phyloP scores from a whole-genome alignment of 1,284 basidiomycete genomes.

The Papiliotrema nemorosa region DNA sequence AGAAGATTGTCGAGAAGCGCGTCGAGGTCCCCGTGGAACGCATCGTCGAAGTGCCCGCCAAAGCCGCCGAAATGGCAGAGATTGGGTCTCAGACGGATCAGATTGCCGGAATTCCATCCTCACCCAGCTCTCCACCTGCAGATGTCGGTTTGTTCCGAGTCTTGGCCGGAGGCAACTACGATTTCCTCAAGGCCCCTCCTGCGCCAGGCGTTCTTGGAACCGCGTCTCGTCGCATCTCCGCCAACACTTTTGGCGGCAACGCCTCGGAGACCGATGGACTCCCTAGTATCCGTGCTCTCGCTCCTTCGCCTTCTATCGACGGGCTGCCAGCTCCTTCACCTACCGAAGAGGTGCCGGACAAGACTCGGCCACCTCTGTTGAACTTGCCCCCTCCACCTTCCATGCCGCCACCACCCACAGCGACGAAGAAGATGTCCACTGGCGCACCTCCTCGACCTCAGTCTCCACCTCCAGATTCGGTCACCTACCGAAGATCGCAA shows the following conservation, averaged over 20 bases:
- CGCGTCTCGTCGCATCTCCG: conserved; percentile 14
- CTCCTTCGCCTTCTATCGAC: conserved; percentile 30
- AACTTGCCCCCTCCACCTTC: conserved; percentile 76
- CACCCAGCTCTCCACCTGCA: conserved; percentile 21
- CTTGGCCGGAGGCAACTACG: conserved; percentile 42
- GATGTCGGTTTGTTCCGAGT: conserved; percentile 47
- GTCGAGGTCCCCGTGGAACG: conserved; percentile 41
- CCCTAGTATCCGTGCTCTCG: conserved; percentile 22
- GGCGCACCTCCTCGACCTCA: conserved; percentile 72
- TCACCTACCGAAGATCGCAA: conserved; percentile 61
- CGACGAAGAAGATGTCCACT: conserved; percentile 44
- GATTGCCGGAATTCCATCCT: conserved; percentile 15
- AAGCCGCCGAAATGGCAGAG: conserved; percentile 8
- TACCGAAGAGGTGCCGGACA: conserved; percentile 56
- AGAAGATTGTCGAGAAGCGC: conserved; percentile 49
- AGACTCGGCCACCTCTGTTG: conserved; percentile 77
- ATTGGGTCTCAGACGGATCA: conserved; percentile 22
- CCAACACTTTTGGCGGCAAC: conserved; percentile 15
- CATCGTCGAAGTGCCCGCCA: conserved; percentile 17
- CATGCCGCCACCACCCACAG: conserved; percentile 64
- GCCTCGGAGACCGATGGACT: conserved; percentile 17
- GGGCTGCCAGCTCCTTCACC: conserved; percentile 28
- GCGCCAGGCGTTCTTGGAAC: conserved; percentile 17
- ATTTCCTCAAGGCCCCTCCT: conserved; percentile 49
- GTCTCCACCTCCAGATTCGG: conserved; percentile 82